phyloP scores from a whole-genome alignment of 257 asterid genomes.

The Ilex asprella region DNA sequence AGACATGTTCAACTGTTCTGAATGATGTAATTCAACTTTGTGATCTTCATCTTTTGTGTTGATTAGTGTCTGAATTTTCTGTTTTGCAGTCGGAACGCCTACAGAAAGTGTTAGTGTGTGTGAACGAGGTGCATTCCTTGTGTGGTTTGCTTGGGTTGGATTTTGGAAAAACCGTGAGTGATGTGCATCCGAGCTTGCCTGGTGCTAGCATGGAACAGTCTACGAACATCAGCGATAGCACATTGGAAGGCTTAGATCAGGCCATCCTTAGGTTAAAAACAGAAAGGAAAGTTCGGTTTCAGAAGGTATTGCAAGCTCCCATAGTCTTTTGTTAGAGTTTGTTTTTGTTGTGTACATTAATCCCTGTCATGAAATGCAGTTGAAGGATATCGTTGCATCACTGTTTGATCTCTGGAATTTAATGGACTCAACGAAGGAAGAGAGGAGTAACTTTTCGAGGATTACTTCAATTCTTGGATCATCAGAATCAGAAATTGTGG shows the following conservation, averaged over 20 bases:
- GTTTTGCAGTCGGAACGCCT: constrained; percentile 72
- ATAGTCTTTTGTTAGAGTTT: constrained; percentile 7
- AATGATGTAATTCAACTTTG: not conserved
- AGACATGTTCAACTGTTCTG: too few species aligned
- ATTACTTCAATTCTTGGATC: constrained; percentile 48
- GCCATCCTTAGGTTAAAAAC: constrained; percentile 59
- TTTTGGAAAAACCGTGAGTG: constrained; percentile 68
- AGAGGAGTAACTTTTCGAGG: constrained; percentile 44
- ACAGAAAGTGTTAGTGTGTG: constrained; percentile 66
- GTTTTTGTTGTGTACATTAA: constrained; percentile 13
- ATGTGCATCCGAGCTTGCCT: constrained; percentile 81
- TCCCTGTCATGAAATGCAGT: constrained; percentile 40
- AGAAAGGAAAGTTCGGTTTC: constrained; percentile 67
- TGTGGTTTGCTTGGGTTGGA: constrained; percentile 71
- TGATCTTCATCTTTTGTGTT: not conserved
- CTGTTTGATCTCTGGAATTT: constrained; percentile 83
- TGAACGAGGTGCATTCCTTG: constrained; percentile 81
- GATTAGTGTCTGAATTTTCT: not conserved
- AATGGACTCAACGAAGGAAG: constrained; percentile 71
- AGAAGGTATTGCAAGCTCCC: constrained; percentile 47
- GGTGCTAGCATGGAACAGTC: constrained; percentile 52
- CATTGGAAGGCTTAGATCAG: constrained; percentile 73
- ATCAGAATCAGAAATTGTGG: constrained; percentile 58
- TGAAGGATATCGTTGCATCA: constrained; percentile 64
- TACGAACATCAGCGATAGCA: constrained; percentile 73